These are phyloP conservation scores for Suhomyces kilbournensis DNA, from an alignment of 805 yeast species.

Conservation along the genomic window DNA sequence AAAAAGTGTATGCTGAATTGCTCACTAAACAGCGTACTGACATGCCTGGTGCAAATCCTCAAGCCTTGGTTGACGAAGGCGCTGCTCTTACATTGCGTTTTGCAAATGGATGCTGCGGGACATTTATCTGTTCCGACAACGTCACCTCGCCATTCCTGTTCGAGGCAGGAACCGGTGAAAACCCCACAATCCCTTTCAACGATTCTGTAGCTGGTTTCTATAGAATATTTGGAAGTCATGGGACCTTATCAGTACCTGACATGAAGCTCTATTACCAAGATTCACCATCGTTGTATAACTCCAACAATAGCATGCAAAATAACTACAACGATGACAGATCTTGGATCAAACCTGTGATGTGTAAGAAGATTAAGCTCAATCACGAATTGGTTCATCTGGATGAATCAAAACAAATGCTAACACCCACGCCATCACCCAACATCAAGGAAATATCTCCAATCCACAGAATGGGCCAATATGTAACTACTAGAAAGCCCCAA, in stretches of 20 bases:
- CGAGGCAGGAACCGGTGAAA: slow-evolving; percentile 40
- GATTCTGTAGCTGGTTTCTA: slow-evolving; percentile 31
- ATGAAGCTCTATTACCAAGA: slow-evolving; percentile 31
- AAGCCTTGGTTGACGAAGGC: slow-evolving; percentile 34
- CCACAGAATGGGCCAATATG: slow-evolving; percentile 7
- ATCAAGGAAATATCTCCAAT: slow-evolving; percentile 19
- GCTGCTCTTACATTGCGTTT: slow-evolving; percentile 33
- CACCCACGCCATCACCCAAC: slow-evolving; percentile 34
- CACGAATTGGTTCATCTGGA: slow-evolving; percentile 10
- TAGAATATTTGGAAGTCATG: slow-evolving; percentile 37
- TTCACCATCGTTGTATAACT: not conserved
- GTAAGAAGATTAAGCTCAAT: slow-evolving; percentile 18
- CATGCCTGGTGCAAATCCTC: not conserved
- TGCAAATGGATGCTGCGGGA: slow-evolving; percentile 32
- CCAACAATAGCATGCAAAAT: slow-evolving; percentile 10
- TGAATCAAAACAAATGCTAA: slow-evolving; percentile 11
- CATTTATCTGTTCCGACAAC: slow-evolving; percentile 38
- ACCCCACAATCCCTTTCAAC: slow-evolving; percentile 33
- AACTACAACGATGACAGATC: slow-evolving; percentile 16
- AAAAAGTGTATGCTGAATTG: slow-evolving; percentile 36
- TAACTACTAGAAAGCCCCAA: slow-evolving; percentile 7
- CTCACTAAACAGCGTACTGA: slow-evolving; percentile 26
- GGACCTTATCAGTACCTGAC: slow-evolving; percentile 39
- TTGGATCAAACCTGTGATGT: slow-evolving; percentile 27
- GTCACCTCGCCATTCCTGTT: slow-evolving; percentile 38